Percentiles rank a stretch among this genome's conserved stretches.
Conservation (phyloP, 352 stramenopile species). For the Discostella stelligera region DNA sequence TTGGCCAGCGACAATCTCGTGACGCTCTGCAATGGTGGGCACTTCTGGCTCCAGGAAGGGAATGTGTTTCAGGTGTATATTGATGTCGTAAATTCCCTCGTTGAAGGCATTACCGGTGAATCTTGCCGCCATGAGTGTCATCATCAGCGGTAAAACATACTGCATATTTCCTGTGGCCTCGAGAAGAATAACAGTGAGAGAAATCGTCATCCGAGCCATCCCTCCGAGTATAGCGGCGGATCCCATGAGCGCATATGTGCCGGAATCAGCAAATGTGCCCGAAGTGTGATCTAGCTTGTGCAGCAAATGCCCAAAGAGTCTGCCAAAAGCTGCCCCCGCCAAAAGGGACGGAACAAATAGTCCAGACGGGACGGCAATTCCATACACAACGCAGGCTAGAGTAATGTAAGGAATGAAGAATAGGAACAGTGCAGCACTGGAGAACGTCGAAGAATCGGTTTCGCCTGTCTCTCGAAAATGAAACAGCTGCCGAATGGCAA, state of each 20-base stretch:
- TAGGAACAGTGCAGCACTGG: constrained; percentile 89
- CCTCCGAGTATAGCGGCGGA: constrained; percentile 93
- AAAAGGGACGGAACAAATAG: constrained; percentile 96
- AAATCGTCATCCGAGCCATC: constrained; percentile 98
- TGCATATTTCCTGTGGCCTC: constrained; percentile 98
- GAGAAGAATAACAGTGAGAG: constrained; percentile 96
- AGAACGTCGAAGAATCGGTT: constrained; percentile 87
- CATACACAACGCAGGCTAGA: constrained; percentile 93
- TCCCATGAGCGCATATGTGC: constrained; percentile 96
- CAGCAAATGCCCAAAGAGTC: constrained; percentile 86
- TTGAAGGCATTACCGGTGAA: constrained; percentile 98
- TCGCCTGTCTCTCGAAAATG: constrained; percentile 89
- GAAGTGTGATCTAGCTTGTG: constrained; percentile 85
- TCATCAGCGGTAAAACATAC: constrained; percentile 97
- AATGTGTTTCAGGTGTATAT: constrained; percentile 95
- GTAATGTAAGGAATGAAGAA: constrained; percentile 94
- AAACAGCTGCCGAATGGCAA: constrained; percentile 92
- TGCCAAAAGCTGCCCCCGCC: constrained; percentile 92
- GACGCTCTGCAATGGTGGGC: constrained; percentile 77
- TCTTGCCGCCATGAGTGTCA: constrained; percentile 93
- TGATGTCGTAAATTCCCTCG: constrained; percentile 97
- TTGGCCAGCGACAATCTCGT: constrained; percentile 85
- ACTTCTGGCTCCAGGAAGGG: constrained; percentile 96
- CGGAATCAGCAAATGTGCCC: constrained; percentile 85
- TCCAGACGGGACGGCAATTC: constrained; percentile 93